These are phyloP conservation scores for Colletotrichum salicis DNA, from an alignment of 2,329 filamentous ascomycete species.

Conservation along the genomic window DNA sequence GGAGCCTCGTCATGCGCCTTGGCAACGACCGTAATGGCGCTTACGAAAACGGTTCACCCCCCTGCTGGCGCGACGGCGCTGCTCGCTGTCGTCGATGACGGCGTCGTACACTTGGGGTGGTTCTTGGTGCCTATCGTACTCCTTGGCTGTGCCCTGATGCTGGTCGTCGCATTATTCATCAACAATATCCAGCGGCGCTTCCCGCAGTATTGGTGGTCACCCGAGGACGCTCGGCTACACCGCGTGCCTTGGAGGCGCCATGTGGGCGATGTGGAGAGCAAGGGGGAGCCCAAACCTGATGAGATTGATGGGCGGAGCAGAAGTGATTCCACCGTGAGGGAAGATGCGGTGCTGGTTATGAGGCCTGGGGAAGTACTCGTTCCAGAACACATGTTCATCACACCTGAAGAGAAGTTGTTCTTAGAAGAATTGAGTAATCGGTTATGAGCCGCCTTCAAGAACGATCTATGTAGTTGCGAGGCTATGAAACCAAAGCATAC, in stretches of 20 bases:
- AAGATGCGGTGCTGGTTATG: conserved; percentile 47
- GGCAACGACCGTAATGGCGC: conserved; percentile 71
- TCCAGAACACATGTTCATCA: conserved; percentile 49
- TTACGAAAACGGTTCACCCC: conserved; percentile 79
- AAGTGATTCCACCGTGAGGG: conserved; percentile 21
- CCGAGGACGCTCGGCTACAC: conserved; percentile 42
- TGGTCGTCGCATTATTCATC: conserved; percentile 69
- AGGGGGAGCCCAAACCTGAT: background rate
- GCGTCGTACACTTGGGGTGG: conserved; percentile 72
- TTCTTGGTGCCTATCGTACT: conserved; percentile 71
- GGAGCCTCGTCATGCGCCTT: conserved; percentile 73
- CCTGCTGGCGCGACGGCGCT: conserved; percentile 80
- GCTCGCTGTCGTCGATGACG: conserved; percentile 70
- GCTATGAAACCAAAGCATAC: background rate
- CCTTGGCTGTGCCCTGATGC: conserved; percentile 70
- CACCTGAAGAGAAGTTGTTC: conserved; percentile 49
- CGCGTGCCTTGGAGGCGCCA: conserved; percentile 19
- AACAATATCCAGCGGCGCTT: conserved; percentile 77
- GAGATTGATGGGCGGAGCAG: conserved; percentile 9
- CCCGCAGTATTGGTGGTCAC: conserved; percentile 78
- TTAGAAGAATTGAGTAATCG: conserved; percentile 49
- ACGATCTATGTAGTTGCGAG: no score
- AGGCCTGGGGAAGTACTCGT: conserved; percentile 47
- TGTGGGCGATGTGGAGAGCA: conserved; percentile 7
- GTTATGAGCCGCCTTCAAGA: conserved; percentile 37